Conservation (phyloP, 257 asterid genomes). For the Nicotiana tomentosiformis region DNA sequence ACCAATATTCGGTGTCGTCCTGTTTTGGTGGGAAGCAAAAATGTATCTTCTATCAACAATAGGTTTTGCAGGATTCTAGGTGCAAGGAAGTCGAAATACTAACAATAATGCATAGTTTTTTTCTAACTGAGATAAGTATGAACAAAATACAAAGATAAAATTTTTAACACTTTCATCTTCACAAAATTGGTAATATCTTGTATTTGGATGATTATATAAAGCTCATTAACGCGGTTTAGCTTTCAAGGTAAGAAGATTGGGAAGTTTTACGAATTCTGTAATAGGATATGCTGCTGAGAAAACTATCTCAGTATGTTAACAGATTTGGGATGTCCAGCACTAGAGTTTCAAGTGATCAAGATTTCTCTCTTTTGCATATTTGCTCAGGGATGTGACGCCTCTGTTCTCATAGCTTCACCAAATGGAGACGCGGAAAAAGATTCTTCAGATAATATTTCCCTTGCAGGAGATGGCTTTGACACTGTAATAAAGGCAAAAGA, state of each 20-base stretch:
- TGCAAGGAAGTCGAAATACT: not conserved
- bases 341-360: not conserved
- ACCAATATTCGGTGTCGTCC: too few relatives aligned
- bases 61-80: not conserved
- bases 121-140: not conserved
- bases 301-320: not conserved
- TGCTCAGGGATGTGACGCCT: slow-evolving; percentile 74
- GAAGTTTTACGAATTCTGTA: not conserved
- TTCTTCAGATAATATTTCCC: slow-evolving; percentile 53
- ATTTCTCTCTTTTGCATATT: not conserved
- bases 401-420: slow-evolving; percentile 56
- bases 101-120: not conserved
- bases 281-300: not conserved
- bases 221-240: not conserved
- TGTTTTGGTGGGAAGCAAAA: too few relatives aligned
- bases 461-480: slow-evolving; percentile 80
- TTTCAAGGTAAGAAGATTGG: not conserved
- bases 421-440: slow-evolving; percentile 60
- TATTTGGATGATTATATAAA: not conserved
- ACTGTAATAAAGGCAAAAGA: slow-evolving; percentile 57
- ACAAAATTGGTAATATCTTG: not conserved
- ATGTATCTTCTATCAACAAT: too few relatives aligned
- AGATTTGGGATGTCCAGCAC: not conserved
- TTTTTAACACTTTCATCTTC: not conserved
- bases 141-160: too few relatives aligned